phyloP scores from a whole-genome alignment of 305 asterid genomes.

The Solanum hybrid region DNA sequence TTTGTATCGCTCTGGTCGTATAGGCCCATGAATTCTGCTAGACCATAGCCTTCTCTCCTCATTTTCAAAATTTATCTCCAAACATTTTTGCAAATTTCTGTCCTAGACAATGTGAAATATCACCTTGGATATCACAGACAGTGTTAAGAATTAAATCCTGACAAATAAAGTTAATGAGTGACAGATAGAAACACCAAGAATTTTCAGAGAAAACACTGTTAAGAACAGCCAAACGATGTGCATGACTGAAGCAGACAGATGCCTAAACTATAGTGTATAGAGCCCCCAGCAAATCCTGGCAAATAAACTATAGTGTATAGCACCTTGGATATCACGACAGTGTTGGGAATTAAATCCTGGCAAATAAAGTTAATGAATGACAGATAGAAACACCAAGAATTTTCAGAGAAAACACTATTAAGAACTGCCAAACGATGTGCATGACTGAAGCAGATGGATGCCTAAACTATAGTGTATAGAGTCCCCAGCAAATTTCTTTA shows the following conservation, averaged over 20 bases:
- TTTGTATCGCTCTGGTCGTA: conserved; percentile 61
- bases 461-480: conserved; percentile 91
- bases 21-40: conserved; percentile 95
- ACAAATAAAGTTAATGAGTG: background rate
- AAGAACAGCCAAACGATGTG: background rate
- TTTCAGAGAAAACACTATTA: background rate
- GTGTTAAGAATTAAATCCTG: conserved; percentile 81
- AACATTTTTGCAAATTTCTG: conserved; percentile 77
- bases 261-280: conserved; percentile 90
- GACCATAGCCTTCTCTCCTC: conserved; percentile 81
- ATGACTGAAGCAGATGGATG: background rate
- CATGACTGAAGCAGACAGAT: background rate
- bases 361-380: background rate
- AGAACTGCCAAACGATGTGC: background rate
- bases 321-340: conserved; percentile 94
- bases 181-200: background rate
- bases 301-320: conserved; percentile 77
- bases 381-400: background rate
- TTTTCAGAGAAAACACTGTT: background rate
- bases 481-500: conserved; percentile 94
- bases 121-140: conserved; percentile 89
- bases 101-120: conserved; percentile 74
- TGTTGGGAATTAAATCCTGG: conserved; percentile 75
- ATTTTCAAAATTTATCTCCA: conserved; percentile 67
- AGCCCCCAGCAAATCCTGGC: conserved; percentile 38